Conservation (phyloP, 306 rosid species). For the Lotus japonicus region DNA sequence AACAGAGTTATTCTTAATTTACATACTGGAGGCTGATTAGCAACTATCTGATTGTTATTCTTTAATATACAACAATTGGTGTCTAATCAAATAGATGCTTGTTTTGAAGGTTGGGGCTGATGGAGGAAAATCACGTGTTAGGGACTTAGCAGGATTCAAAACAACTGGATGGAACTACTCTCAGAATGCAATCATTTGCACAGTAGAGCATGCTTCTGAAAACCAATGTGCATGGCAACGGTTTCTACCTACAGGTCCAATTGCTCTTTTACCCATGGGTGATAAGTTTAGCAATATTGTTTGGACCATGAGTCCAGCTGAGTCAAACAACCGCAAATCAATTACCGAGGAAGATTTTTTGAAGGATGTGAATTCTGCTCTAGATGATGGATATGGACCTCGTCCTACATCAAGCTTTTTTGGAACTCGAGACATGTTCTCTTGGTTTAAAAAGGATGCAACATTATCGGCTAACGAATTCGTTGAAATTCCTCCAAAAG, state of each 20-base stretch:
- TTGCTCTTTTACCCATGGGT: conserved; percentile 86
- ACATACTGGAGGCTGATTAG: neutral
- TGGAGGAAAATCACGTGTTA: conserved; percentile 83
- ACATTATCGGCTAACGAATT: conserved; percentile 42
- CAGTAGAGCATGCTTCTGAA: conserved; percentile 65
- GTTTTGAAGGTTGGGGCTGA: conserved; percentile 85
- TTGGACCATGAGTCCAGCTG: conserved; percentile 91
- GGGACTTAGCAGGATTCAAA: conserved; percentile 75
- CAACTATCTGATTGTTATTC: conserved; percentile 9
- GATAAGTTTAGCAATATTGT: conserved; percentile 85
- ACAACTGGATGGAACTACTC: conserved; percentile 93
- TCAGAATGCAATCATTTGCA: conserved; percentile 88
- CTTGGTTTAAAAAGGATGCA: conserved; percentile 56
- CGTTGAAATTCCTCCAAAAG: conserved; percentile 80
- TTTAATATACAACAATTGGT: conserved; percentile 8
- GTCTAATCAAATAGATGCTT: conserved; percentile 13
- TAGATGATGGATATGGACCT: conserved; percentile 73
- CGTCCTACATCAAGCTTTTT: conserved; percentile 50
- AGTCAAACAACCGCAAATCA: conserved; percentile 49
- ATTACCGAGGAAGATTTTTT: conserved; percentile 53
- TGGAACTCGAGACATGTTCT: conserved; percentile 48
- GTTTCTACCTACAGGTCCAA: conserved; percentile 85
- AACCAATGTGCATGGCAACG: conserved; percentile 89
- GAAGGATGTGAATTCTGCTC: conserved; percentile 58
- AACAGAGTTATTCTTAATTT: conserved; percentile 1